Percentiles rank a stretch among this genome's conserved stretches.
Conservation (phyloP, 1,139 yeast genomes). For the Saccharomycopsis phalli region DNA sequence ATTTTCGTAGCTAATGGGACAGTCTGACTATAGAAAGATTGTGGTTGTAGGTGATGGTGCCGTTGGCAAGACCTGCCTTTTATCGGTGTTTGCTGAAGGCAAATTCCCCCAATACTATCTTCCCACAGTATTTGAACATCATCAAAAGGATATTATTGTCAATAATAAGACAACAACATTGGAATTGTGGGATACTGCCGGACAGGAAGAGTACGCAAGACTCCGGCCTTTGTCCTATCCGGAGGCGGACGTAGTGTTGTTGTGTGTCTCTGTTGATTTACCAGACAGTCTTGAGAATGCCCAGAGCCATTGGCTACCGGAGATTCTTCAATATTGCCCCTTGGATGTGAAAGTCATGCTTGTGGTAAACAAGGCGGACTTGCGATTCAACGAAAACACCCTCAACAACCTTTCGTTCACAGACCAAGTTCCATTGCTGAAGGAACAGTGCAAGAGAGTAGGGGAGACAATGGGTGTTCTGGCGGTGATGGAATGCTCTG, state of each 20-base stretch:
- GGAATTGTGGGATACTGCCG: constrained; percentile 98
- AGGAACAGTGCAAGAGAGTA: constrained; percentile 74
- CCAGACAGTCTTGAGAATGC: constrained; percentile 92
- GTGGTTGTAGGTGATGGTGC: constrained; percentile 87
- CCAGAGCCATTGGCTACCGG: constrained; percentile 92
- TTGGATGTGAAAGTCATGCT: constrained; percentile 73
- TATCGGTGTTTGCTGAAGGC: constrained; percentile 85
- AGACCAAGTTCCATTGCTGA: constrained; percentile 67
- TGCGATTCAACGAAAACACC: constrained; percentile 74
- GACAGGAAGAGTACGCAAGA: constrained; percentile 96
- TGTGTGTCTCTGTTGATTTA: constrained; percentile 84
- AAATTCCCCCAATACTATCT: constrained; percentile 94
- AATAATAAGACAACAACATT: constrained; percentile 91
- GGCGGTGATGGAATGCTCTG: constrained; percentile 87
- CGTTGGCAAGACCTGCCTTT: constrained; percentile 77
- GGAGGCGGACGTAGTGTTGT: constrained; percentile 83
- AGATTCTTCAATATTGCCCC: constrained; percentile 88
- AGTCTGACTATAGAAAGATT: constrained; percentile 40
- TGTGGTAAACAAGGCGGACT: constrained; percentile 87
- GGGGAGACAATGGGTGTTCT: constrained; percentile 85
- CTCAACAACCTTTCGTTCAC: constrained; percentile 67
- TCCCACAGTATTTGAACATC: constrained; percentile 92
- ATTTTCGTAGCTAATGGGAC: too few species aligned
- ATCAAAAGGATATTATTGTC: constrained; percentile 89
- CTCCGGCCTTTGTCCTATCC: constrained; percentile 91